Evolutionary conservation across 2,329 filamentous ascomycete genomes (phyloP), one percentile per base, ranked within the genome.

Genomic region (Xylaria polymorpha): DNA sequence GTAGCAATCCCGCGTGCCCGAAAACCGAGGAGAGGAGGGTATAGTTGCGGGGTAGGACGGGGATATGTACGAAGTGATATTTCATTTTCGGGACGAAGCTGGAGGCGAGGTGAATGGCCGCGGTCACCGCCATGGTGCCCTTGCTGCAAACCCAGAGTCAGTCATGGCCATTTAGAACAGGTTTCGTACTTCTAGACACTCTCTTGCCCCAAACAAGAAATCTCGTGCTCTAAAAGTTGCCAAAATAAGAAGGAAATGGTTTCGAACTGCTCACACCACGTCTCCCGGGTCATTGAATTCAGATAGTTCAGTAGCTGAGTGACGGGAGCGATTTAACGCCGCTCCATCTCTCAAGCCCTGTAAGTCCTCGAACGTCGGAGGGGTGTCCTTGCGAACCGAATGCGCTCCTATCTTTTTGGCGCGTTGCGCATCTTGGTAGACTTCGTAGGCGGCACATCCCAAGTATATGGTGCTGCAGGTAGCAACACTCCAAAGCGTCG

Each of bases 21-120:
- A 78, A 78, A 50, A 66, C 61, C 6, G 73, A 75, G 15, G 75
- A 77, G 56, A 78, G 62, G 25, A 77, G 70, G 43, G 76, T 78
- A 59, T 73, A 75, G 58, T 76, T 77, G 8, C 44, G 56, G 1
- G 50, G 25, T 5, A 22, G 3, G 8, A 51, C 51, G 25, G 77
- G 74, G 22, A 67, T 29, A 60, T 76, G 75, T 9, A 12, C 7
- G 35, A 77, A 71, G 25, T 68, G 43, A 12, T n/a, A 3, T 1
- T 8, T 20, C 4, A 72, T 29, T 20, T 22, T 2, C 2, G 71
- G 70, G 0, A 64, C 46, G 14, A 66, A 22, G 3, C 7, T 61
- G 43, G 46, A 68, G 4, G 68, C 62, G 4, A 67, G 63, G 29
- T 67, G 59, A 8, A 72, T 35, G 32, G 63, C 44, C 9, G 60